A percentile compares a stretch with the other conserved stretches of the same genome.
Evolutionary conservation across 208 protist genomes (phyloP).

Genomic region (Wallacemonas sp.): DNA sequence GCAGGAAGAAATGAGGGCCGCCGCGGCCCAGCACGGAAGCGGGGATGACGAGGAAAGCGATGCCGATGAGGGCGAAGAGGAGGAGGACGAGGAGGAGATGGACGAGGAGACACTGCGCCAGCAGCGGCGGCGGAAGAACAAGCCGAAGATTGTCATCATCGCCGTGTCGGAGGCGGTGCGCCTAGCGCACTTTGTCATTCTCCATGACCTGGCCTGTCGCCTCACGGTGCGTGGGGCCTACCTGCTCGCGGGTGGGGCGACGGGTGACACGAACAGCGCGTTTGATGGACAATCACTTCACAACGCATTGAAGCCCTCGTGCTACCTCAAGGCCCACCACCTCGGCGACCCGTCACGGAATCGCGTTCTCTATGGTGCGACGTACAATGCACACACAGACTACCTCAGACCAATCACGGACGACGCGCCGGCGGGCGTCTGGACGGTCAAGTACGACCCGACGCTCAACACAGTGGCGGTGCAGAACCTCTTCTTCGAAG

Average conservation of each 20-base stretch:
- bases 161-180: constrained; percentile 71
- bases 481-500: constrained; percentile 82
- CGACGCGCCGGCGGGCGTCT: constrained; percentile 82
- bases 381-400: constrained; percentile 82
- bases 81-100: constrained; percentile 47
- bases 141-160: constrained; percentile 81
- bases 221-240: constrained; percentile 78
- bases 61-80: constrained; percentile 56
- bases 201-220: constrained; percentile 76
- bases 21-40: constrained; percentile 31
- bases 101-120: constrained; percentile 43
- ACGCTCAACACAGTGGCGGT: constrained; percentile 74
- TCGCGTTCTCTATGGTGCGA: constrained; percentile 67
- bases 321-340: constrained; percentile 67
- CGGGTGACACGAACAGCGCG: constrained; percentile 56
- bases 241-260: constrained; percentile 26
- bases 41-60: constrained; percentile 53
- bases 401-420: constrained; percentile 82
- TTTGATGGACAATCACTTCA: constrained; percentile 77
- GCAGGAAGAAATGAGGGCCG: constrained; percentile 19
- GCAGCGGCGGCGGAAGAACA: constrained; percentile 29
- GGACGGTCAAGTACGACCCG: constrained; percentile 87
- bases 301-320: constrained; percentile 79
- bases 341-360: constrained; percentile 51
- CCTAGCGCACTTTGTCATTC: constrained; percentile 81